phyloP scores from a whole-genome alignment of 352 stramenopile genomes.

The Halophytophthora batemanensis region DNA sequence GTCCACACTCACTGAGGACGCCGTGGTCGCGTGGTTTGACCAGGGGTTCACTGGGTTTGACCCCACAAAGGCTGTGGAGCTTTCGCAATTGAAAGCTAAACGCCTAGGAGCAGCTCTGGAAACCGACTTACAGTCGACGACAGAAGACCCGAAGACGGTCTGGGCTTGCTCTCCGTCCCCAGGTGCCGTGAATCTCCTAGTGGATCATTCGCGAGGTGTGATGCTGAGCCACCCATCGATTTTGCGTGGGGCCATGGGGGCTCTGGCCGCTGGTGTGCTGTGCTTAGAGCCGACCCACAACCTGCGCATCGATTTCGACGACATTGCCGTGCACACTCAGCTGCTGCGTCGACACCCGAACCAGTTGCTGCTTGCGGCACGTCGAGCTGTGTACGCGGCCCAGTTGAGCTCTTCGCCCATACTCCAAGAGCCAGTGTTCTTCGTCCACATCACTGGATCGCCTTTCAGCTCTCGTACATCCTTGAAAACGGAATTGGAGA shows the following conservation, averaged over 20 bases:
- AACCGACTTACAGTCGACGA: background rate
- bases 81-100: background rate
- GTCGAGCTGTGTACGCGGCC: background rate
- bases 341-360: background rate
- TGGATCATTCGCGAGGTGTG: background rate
- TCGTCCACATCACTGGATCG: background rate
- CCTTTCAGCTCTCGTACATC: background rate
- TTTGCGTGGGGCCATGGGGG: background rate
- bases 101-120: background rate
- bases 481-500: background rate
- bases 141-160: background rate
- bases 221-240: background rate
- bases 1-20: background rate
- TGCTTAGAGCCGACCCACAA: background rate
- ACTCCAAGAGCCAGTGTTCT: background rate
- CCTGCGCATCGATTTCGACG: background rate
- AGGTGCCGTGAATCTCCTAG: background rate
- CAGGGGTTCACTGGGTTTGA: background rate
- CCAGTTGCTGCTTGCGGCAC: background rate
- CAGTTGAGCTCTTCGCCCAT: background rate
- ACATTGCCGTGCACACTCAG: background rate
- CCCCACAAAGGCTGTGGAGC: background rate
- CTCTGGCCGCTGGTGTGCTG: background rate
- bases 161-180: background rate
- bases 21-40: background rate